Conservation (phyloP, 2,329 filamentous ascomycete genomes). For the Annulohypoxylon truncatum region DNA sequence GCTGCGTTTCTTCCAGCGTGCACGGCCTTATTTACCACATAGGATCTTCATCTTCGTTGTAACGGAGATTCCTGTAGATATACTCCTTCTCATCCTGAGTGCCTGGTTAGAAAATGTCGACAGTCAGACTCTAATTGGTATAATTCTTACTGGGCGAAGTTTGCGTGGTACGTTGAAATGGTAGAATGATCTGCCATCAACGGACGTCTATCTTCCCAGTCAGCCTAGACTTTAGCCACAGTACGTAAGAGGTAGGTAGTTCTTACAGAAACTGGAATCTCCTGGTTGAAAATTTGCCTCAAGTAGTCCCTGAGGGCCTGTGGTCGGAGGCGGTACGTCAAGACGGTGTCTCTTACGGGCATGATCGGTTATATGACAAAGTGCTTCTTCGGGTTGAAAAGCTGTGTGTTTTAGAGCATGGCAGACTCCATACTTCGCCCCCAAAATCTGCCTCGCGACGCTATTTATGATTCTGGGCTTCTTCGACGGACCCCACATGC, state of each 20-base stretch:
- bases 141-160: slow-evolving; percentile 6
- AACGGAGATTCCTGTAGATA: slow-evolving; percentile 15
- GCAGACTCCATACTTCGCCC: background rate
- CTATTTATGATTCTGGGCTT: slow-evolving; percentile 6
- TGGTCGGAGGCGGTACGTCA: slow-evolving; percentile 20
- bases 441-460: slow-evolving; percentile 15
- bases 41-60: slow-evolving; percentile 4
- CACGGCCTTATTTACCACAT: slow-evolving; percentile 1
- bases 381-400: background rate
- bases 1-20: background rate
- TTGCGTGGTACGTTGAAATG: slow-evolving; percentile 19
- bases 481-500: slow-evolving; percentile 1
- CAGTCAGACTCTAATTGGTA: background rate
- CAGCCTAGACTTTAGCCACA: background rate
- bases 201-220: slow-evolving; percentile 1
- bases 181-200: slow-evolving; percentile 12
- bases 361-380: background rate
- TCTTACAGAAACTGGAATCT: slow-evolving; percentile 17
- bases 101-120: background rate
- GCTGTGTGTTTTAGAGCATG: background rate
- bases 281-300: slow-evolving; percentile 4
- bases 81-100: slow-evolving; percentile 19
- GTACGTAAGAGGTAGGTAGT: background rate
- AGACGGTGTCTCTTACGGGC: slow-evolving; percentile 13
- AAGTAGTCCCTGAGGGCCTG: slow-evolving; percentile 12